phyloP scores from a whole-genome alignment of 306 rosid species.

The Fragaria vesca region DNA sequence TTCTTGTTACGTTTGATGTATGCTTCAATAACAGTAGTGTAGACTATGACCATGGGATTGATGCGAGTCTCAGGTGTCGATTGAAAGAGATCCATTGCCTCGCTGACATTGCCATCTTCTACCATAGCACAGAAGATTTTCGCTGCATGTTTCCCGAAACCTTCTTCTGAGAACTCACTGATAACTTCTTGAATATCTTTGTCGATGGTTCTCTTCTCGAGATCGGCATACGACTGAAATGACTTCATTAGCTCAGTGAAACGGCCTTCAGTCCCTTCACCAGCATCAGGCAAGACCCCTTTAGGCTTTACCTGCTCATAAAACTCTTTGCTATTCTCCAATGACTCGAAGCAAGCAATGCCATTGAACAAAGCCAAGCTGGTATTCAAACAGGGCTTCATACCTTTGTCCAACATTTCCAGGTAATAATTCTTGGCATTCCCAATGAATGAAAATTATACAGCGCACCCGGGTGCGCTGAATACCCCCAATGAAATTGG shows the following conservation, averaged over 20 bases:
- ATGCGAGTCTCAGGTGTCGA: slow-evolving; percentile 15
- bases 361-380: neutral
- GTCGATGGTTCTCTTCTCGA: neutral
- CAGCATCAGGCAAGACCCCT: neutral
- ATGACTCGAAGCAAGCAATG: neutral
- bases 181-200: neutral
- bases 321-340: neutral
- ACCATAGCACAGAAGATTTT: neutral
- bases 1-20: slow-evolving; percentile 48
- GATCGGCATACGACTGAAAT: neutral
- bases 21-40: slow-evolving; percentile 61
- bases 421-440: neutral
- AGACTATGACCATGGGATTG: slow-evolving; percentile 64
- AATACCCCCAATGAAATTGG: neutral
- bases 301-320: neutral
- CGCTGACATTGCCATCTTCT: slow-evolving; percentile 9
- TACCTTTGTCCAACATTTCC: neutral
- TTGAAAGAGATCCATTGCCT: slow-evolving; percentile 54
- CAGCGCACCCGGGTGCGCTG: too few species aligned
- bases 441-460: neutral
- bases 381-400: neutral
- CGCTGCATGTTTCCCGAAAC: neutral
- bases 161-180: neutral
- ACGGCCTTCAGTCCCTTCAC: neutral
- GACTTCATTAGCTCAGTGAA: neutral